These are phyloP conservation scores for Aspergillus amoenus DNA, from an alignment of 2,329 filamentous ascomycete genomes.

Conservation along the genomic window DNA sequence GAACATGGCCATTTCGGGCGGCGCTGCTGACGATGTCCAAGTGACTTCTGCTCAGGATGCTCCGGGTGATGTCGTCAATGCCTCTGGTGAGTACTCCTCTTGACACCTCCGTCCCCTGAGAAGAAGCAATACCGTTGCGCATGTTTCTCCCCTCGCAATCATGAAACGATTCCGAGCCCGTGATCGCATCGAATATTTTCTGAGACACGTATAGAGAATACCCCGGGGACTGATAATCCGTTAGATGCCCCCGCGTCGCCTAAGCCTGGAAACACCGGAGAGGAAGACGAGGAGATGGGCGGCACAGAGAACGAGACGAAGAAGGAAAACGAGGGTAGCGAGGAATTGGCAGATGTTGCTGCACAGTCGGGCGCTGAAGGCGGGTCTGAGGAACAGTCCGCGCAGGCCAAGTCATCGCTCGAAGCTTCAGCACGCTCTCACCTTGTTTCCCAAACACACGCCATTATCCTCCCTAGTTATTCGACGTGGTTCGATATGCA, in stretches of 20 bases:
- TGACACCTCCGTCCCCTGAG: conserved; percentile 11
- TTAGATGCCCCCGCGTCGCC: conserved; percentile 68
- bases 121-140: neutral
- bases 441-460: conserved; percentile 87
- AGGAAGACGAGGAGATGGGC: conserved; percentile 78
- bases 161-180: conserved; percentile 23
- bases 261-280: conserved; percentile 60
- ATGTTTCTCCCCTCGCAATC: conserved; percentile 18
- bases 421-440: conserved; percentile 89
- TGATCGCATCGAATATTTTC: conserved; percentile 35
- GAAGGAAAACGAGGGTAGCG: conserved; percentile 45
- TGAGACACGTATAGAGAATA: conserved; percentile 29
- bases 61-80: conserved; percentile 28
- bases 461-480: conserved; percentile 95
- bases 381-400: conserved; percentile 53
- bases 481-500: conserved; percentile 99
- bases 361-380: conserved; percentile 48
- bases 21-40: conserved; percentile 31
- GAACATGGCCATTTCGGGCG: conserved; percentile 25
- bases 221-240: conserved; percentile 59
- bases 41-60: conserved; percentile 27
- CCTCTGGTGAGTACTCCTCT: conserved; percentile 31
- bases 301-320: conserved; percentile 54
- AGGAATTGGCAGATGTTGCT: conserved; percentile 48
- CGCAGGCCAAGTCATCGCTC: conserved; percentile 74